Evolutionary conservation across 2,329 filamentous ascomycete genomes (phyloP).

Genomic region (Diaporthe batatas): DNA sequence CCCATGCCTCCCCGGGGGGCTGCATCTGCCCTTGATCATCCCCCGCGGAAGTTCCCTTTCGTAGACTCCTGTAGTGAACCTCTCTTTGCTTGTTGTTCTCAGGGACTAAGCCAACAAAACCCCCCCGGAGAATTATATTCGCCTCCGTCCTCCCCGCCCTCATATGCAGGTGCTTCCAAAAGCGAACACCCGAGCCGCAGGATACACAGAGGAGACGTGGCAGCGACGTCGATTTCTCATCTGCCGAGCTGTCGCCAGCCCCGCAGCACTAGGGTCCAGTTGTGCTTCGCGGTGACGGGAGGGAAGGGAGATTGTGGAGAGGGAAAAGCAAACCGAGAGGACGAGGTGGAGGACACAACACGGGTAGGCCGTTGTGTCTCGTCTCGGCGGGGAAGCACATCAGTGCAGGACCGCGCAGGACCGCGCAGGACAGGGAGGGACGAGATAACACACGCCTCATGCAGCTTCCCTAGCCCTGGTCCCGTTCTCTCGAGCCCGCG

Average conservation of each 20-base stretch:
- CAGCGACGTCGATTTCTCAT: constrained; percentile 26
- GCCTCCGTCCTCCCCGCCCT: neutral
- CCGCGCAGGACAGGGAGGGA: neutral
- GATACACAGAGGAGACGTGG: constrained; percentile 41
- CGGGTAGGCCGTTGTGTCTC: constrained; percentile 2
- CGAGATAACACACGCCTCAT: constrained; percentile 6
- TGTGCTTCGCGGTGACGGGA: constrained; percentile 31
- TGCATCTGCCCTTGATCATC: neutral
- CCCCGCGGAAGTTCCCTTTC: constrained; percentile 3
- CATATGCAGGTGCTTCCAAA: constrained; percentile 5
- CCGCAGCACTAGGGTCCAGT: constrained; percentile 30
- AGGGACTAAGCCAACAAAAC: neutral
- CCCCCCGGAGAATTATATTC: constrained; percentile 11
- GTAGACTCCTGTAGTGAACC: constrained; percentile 13
- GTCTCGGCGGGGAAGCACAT: constrained; percentile 12
- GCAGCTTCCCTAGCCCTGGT: constrained; percentile 14
- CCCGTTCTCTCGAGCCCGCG: neutral
- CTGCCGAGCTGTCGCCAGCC: constrained; percentile 36
- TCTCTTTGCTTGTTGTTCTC: neutral
- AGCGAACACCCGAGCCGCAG: constrained; percentile 31
- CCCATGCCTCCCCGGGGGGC: neutral
- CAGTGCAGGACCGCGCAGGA: no score
- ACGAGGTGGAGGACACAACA: constrained; percentile 11
- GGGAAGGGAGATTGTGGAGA: neutral
- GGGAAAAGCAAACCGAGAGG: neutral